Conservation (phyloP, 2,329 filamentous ascomycete genomes). For the Neospermospora avenae region DNA sequence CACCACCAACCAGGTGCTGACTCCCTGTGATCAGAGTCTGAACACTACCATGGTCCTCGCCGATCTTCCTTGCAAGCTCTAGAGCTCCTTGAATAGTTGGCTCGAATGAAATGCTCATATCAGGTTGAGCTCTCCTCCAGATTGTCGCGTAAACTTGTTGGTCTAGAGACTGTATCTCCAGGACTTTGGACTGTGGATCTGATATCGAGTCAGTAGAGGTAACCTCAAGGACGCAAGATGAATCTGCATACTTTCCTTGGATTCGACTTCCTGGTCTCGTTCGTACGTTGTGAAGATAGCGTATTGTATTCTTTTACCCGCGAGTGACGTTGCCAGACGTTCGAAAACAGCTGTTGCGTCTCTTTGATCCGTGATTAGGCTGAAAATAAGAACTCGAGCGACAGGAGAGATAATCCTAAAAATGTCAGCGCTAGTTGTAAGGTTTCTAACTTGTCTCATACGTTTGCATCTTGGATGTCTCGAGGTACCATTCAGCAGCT, state of each 20-base stretch:
- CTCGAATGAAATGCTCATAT: conserved; percentile 1
- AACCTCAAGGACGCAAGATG: not conserved
- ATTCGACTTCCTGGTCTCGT: not conserved
- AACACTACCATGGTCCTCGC: not conserved
- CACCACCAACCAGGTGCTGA: conserved; percentile 5
- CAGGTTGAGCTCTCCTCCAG: conserved; percentile 7
- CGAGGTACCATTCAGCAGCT: conserved; percentile 75
- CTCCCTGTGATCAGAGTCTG: conserved; percentile 6
- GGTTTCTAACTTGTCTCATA: not conserved
- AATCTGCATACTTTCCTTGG: not conserved
- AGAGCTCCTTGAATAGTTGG: conserved; percentile 3
- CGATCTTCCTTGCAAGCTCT: conserved; percentile 1
- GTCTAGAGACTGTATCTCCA: not conserved
- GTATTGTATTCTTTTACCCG: not conserved
- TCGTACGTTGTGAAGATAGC: conserved; percentile 12
- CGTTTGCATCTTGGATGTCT: conserved; percentile 32
- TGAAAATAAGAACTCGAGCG: conserved; percentile 7
- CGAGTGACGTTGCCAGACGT: conserved; percentile 6
- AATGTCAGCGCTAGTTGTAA: not conserved
- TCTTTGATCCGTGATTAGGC: conserved; percentile 3
- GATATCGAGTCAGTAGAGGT: not conserved
- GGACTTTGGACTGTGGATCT: not conserved
- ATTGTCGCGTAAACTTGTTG: conserved; percentile 3
- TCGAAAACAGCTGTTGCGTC: conserved; percentile 7
- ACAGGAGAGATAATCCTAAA: not conserved